Evolutionary conservation across 2,329 filamentous ascomycete genomes (phyloP), one percentile per base, ranked within the genome.

Genomic region (Aspergillaceae sp.): DNA sequence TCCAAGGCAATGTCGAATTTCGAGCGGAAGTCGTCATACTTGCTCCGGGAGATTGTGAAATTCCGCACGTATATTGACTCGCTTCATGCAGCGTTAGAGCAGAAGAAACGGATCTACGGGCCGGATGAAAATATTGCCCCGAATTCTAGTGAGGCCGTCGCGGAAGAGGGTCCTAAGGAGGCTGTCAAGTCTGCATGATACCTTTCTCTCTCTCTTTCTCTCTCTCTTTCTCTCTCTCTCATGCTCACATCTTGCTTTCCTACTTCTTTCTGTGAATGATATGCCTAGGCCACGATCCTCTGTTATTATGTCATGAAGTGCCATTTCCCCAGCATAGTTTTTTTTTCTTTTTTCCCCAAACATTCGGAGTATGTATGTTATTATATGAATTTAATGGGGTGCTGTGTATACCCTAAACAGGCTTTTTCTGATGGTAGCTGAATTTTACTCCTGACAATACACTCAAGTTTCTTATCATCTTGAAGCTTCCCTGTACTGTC

Each of bases 61-160:
- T 97, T 95, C 70, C 77, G 85, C 49, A 97, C 90, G 0, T 98
- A 97, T 61, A 90, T 96, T 55, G 92, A 97, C 64, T 83, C 82
- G 32, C 71, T 98, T 43, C 76, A 82, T 48, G 78, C 80, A 34
- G 90, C 90, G 0, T 80, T 86, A 56, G 69, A 64, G 30, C 76
- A 81, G 45, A 89, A 86, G 62, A 76, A 79, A 40, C 83, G 83
- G 61, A 83, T 96, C 37, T 85, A 88, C 48, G 56, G 59, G 10
- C 52, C 53, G 33, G 54, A 56, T 26, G 54, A 55, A 41, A 51
- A 57, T 40, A 52, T 44, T 34, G 43, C 45, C 7, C 48, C 49
- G 8, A 41, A 44, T n/a, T 42, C 45, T 40, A 44, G 50, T 48
- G 49, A 43, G 37, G 47, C 33, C 33, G 40, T 27, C 42, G 11